Evolutionary conservation across 2,329 filamentous ascomycete genomes (phyloP).

Genomic region (Pyrenochaeta sp.): DNA sequence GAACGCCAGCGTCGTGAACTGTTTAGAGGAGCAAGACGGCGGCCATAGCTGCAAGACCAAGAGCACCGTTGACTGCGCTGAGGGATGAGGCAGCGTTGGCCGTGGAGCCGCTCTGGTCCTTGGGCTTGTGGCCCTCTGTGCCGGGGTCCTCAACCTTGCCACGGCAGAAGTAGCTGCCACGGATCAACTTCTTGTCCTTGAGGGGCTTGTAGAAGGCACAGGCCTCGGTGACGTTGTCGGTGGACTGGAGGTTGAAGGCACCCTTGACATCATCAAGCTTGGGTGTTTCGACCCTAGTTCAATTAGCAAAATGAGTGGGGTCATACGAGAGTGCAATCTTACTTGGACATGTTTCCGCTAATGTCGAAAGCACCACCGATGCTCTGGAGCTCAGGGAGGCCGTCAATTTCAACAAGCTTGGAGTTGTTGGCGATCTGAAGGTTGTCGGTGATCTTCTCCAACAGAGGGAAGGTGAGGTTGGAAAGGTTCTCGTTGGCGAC

Average conservation of each 20-base stretch:
- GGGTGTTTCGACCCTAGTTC: constrained; percentile 72
- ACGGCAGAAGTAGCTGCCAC: constrained; percentile 52
- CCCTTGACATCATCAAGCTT: constrained; percentile 55
- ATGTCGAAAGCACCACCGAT: constrained; percentile 84
- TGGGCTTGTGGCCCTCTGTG: constrained; percentile 44
- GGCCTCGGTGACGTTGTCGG: constrained; percentile 48
- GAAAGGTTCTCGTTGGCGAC: constrained; percentile 63
- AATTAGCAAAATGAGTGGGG: constrained; percentile 37
- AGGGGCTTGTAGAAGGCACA: constrained; percentile 54
- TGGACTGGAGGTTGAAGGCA: constrained; percentile 60
- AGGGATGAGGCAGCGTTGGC: constrained; percentile 50
- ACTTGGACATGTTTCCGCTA: constrained; percentile 84
- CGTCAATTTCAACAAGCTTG: constrained; percentile 67
- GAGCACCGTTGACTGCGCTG: constrained; percentile 51
- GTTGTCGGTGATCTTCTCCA: constrained; percentile 76
- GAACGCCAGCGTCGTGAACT: constrained; percentile 46
- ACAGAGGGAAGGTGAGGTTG: constrained; percentile 78
- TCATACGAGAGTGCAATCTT: constrained; percentile 52
- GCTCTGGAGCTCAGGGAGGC: constrained; percentile 71
- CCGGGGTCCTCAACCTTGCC: constrained; percentile 49
- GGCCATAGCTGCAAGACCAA: constrained; percentile 56
- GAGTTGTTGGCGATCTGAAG: constrained; percentile 93
- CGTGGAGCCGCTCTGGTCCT: constrained; percentile 34
- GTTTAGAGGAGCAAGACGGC: constrained; percentile 58
- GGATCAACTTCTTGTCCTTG: constrained; percentile 51